Evolutionary conservation across 768 basidiomycete species (phyloP).

Genomic region (Kwoniella sp.): DNA sequence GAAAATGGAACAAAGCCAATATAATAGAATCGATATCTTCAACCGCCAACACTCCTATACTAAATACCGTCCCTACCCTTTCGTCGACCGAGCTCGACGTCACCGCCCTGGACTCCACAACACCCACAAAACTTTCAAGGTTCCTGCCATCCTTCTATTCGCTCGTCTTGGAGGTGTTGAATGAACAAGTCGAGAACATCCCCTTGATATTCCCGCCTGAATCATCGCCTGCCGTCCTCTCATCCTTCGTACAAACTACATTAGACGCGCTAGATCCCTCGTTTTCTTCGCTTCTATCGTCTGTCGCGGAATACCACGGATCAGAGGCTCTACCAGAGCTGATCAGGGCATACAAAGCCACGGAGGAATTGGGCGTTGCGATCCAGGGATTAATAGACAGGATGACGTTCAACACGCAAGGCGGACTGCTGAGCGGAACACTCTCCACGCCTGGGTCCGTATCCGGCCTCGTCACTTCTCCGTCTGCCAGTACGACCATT

Average conservation of each 20-base stretch:
- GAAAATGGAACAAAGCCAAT: constrained; percentile 68
- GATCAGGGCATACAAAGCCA: constrained; percentile 69
- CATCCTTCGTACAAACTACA: constrained; percentile 78
- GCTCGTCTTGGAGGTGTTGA: constrained; percentile 67
- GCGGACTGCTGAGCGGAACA: constrained; percentile 37
- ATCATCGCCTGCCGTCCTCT: constrained; percentile 68
- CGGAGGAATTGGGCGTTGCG: constrained; percentile 77
- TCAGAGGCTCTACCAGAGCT: constrained; percentile 68
- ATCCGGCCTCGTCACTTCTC: constrained; percentile 20
- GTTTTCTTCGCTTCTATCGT: constrained; percentile 73
- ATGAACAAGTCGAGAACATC: constrained; percentile 71
- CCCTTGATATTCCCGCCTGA: constrained; percentile 83
- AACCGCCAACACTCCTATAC: background rate
- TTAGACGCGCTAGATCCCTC: constrained; percentile 79
- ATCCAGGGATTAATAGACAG: constrained; percentile 79
- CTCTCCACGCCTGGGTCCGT: constrained; percentile 5
- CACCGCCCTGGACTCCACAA: background rate
- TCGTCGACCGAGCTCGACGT: background rate
- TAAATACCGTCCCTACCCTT: background rate
- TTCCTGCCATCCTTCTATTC: constrained; percentile 78
- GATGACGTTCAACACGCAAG: constrained; percentile 56
- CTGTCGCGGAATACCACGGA: constrained; percentile 68
- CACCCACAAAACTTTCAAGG: constrained; percentile 59
- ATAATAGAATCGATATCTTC: constrained; percentile 54
- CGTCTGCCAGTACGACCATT: constrained; percentile 11